phyloP scores from a whole-genome alignment of 768 basidiomycete species.

The Pleurotus giganteus region DNA sequence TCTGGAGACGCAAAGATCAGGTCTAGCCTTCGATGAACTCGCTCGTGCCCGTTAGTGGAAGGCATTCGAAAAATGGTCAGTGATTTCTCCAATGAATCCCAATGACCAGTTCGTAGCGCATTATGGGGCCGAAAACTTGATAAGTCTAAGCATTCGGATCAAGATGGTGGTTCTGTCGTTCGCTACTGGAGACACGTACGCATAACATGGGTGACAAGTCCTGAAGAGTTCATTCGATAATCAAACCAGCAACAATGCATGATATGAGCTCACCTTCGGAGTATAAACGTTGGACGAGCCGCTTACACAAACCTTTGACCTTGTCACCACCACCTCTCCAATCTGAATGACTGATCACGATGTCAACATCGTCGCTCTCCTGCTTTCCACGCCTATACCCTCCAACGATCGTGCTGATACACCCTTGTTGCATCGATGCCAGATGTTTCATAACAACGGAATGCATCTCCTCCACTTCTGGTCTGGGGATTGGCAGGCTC shows the following conservation, averaged over 20 bases:
- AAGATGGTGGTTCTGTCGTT: not conserved
- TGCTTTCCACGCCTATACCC: slow-evolving; percentile 89
- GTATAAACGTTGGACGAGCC: slow-evolving; percentile 56
- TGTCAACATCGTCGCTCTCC: slow-evolving; percentile 84
- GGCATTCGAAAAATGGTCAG: slow-evolving; percentile 79
- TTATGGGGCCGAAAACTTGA: slow-evolving; percentile 59
- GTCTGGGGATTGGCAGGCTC: slow-evolving; percentile 52
- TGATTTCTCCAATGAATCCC: slow-evolving; percentile 83
- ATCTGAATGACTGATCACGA: slow-evolving; percentile 78
- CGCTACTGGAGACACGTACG: slow-evolving; percentile 45
- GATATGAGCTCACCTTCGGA: slow-evolving; percentile 43
- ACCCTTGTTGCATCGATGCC: slow-evolving; percentile 58
- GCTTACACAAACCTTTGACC: slow-evolving; percentile 62
- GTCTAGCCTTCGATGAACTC: slow-evolving; percentile 71
- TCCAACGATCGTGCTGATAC: slow-evolving; percentile 73
- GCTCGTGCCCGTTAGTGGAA: slow-evolving; percentile 22
- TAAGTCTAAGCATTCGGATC: slow-evolving; percentile 40
- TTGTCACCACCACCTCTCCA: slow-evolving; percentile 36
- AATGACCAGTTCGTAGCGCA: slow-evolving; percentile 54
- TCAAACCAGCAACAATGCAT: not conserved
- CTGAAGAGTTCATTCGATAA: slow-evolving; percentile 26
- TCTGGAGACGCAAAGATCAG: slow-evolving; percentile 77
- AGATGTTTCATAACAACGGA: slow-evolving; percentile 65
- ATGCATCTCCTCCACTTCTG: slow-evolving; percentile 80
- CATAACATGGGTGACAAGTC: slow-evolving; percentile 80